Base-by-base conservation (phyloP, 2,329 filamentous ascomycete species). In the Ophiosphaerella narmari region DNA sequence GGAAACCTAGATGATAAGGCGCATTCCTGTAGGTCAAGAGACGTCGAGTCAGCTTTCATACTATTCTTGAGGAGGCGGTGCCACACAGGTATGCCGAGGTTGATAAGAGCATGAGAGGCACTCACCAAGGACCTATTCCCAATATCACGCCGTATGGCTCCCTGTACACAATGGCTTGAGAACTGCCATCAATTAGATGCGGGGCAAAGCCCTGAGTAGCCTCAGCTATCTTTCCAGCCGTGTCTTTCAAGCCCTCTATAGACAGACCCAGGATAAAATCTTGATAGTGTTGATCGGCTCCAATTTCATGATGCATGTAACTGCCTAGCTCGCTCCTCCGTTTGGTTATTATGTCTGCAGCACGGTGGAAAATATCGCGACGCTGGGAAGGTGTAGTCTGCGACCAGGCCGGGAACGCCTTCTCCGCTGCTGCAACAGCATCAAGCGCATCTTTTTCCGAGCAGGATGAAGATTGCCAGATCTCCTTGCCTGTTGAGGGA, bases 71-170 rank as follows among this genome's bases (percentile, higher is more conserved):
- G 11, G 26, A 29, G 18, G 4, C 2, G 18, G 18, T 21, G 4
- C 18, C 4, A 21, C 18, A 21, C 18, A 5, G 18, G 18, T 21
- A 21, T 21, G 1, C 18, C 18, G 18, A 4, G 18, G 18, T 5
- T 21, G 18, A 21, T 21, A 21, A 21, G 18, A 5, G 4, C 2
- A 21, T 5, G 18, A 21, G 18, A 21, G 18, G 4, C 18, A n/a
- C 74, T 61, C 77, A 91, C 90, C 91, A 96, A 8, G 91, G 89
- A 2, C 88, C 89, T 70, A 95, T 91, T 2, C 84, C 86, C 26
- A 95, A 75, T 13, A 92, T 80, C 7, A 94, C 90, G 1, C 91
- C 91, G 61, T 84, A 91, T 0, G 91, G 90, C 72, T 92, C 88
- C 66, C 86, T 87, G 56, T 86, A 74, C 4, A 95, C 58, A 94